Conservation (phyloP, 2,329 filamentous ascomycete species). For the Sporothrix variecibatus region DNA sequence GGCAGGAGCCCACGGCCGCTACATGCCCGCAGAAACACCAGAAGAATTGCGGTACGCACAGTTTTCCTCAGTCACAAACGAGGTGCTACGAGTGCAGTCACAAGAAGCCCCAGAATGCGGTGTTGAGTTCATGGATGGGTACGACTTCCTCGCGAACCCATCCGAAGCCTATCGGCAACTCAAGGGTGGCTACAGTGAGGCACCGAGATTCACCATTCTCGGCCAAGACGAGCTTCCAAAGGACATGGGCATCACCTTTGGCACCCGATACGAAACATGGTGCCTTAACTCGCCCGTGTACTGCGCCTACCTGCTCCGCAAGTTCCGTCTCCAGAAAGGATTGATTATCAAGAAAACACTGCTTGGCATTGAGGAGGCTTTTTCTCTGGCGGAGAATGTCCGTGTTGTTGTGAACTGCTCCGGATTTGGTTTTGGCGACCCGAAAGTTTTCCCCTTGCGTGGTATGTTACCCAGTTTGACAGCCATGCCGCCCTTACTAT, state of each 20-base stretch:
- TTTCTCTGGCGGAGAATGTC: slow-evolving; percentile 39
- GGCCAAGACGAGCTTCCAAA: slow-evolving; percentile 44
- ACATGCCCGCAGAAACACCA: background rate
- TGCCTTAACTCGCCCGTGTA: slow-evolving; percentile 57
- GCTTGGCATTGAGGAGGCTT: slow-evolving; percentile 41
- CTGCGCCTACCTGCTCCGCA: slow-evolving; percentile 47
- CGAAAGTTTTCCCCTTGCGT: slow-evolving; percentile 44
- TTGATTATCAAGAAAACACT: slow-evolving; percentile 40
- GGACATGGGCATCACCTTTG: slow-evolving; percentile 41
- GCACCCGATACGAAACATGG: slow-evolving; percentile 54
- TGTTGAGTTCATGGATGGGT: slow-evolving; percentile 49
- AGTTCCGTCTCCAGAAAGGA: slow-evolving; percentile 42
- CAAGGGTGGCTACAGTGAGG: slow-evolving; percentile 33
- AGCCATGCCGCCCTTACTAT: too few species aligned
- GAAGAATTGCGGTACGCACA: background rate
- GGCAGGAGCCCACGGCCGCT: background rate
- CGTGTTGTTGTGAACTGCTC: slow-evolving; percentile 47
- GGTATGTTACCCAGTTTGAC: background rate
- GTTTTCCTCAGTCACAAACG: slow-evolving; percentile 29
- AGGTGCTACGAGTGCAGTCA: slow-evolving; percentile 32
- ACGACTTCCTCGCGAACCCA: slow-evolving; percentile 54
- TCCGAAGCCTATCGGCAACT: slow-evolving; percentile 40
- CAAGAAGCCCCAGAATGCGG: slow-evolving; percentile 46
- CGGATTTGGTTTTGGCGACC: slow-evolving; percentile 44
- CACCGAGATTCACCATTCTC: slow-evolving; percentile 41